A percentile compares a stretch with the other conserved stretches of the same genome.
Conservation (phyloP, 305 asterid species). For the Fraxinus baroniana region DNA sequence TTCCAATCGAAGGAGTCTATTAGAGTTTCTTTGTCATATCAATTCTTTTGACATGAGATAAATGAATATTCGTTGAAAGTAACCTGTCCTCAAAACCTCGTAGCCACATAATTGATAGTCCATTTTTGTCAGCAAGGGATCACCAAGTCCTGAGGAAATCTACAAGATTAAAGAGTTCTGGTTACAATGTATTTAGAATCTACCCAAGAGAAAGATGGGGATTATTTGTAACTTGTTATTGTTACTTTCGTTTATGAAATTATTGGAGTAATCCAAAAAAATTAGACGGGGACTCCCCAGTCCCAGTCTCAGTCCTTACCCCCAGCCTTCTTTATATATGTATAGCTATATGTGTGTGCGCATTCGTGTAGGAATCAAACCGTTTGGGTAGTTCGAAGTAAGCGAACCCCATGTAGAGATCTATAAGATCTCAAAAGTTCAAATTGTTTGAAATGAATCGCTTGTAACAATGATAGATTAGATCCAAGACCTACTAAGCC, state of each 20-base stretch:
- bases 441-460: background rate
- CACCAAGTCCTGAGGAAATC: background rate
- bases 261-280: background rate
- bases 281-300: background rate
- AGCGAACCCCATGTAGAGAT: background rate
- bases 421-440: background rate
- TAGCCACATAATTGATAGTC: background rate
- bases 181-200: background rate
- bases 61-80: background rate
- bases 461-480: background rate
- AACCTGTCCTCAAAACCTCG: background rate
- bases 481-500: background rate
- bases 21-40: background rate
- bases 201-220: background rate
- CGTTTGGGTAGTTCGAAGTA: background rate
- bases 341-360: background rate
- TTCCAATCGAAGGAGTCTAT: conserved; percentile 4
- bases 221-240: background rate
- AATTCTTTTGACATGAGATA: background rate
- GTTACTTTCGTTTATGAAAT: background rate
- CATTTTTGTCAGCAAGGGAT: background rate
- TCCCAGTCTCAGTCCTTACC: background rate
- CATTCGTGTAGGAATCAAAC: background rate
- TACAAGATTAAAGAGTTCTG: background rate
- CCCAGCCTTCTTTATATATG: background rate